Conservation (phyloP, 805 yeast species). For the Saturnispora silvae region DNA sequence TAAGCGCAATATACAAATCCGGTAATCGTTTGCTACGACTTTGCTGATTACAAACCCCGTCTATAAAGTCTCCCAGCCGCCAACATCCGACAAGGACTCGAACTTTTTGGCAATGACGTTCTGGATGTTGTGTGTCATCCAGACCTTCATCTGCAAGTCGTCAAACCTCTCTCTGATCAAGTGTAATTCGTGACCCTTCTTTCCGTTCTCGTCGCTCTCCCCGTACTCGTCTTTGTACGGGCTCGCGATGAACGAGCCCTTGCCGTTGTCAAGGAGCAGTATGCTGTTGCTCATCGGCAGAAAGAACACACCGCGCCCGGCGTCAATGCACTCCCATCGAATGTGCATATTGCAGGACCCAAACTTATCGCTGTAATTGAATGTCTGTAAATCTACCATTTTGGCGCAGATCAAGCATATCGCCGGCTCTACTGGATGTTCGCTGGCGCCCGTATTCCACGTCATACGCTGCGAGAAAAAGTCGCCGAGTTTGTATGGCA, state of each 20-base stretch:
- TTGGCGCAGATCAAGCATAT: conserved; percentile 76
- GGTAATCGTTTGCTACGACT: too few relatives aligned
- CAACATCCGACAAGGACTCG: conserved; percentile 72
- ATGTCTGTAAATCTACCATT: conserved; percentile 55
- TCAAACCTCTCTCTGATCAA: conserved; percentile 54
- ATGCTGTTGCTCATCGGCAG: conserved; percentile 60
- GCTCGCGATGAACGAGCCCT: conserved; percentile 75
- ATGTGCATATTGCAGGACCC: conserved; percentile 81
- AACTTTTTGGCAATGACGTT: conserved; percentile 69
- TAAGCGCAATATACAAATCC: too few relatives aligned
- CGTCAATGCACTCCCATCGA: conserved; percentile 49
- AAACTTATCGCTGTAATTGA: conserved; percentile 38
- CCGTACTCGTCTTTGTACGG: conserved; percentile 86
- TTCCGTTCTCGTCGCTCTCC: conserved; percentile 66
- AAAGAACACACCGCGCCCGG: conserved; percentile 57
- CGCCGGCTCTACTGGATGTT: conserved; percentile 58
- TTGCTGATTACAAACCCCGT: too few relatives aligned
- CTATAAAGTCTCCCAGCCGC: conserved; percentile 90
- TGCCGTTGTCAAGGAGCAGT: conserved; percentile 54
- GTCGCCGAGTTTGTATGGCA: conserved; percentile 58
- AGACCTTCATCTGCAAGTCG: conserved; percentile 50
- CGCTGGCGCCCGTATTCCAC: conserved; percentile 28
- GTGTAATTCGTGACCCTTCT: conserved; percentile 61
- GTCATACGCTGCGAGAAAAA: conserved; percentile 55
- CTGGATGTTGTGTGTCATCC: conserved; percentile 74